Conservation (phyloP, 2,329 filamentous ascomycete genomes). For the Claviceps sp. region DNA sequence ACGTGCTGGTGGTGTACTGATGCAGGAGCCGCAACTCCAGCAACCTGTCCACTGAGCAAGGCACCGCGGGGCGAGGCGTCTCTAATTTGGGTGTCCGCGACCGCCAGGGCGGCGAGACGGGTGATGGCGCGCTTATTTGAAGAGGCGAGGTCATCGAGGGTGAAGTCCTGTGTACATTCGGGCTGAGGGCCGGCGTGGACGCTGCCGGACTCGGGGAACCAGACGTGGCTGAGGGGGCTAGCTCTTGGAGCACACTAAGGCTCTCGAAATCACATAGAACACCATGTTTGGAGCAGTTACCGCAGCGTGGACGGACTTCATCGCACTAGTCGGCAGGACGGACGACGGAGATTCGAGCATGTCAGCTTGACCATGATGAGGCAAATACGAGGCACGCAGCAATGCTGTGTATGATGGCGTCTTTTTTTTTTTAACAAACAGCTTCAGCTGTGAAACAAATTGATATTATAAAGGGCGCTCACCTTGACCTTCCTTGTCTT, state of each 20-base stretch:
- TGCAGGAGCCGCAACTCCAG: conserved; percentile 52
- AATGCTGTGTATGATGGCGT: background rate
- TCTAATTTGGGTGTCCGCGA: conserved; percentile 12
- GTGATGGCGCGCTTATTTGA: conserved; percentile 19
- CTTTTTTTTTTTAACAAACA: no score
- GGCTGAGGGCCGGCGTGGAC: conserved; percentile 3
- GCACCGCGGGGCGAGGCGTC: conserved; percentile 22
- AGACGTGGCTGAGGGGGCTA: conserved; percentile 23
- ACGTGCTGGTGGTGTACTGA: conserved; percentile 48
- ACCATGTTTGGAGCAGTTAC: conserved; percentile 54
- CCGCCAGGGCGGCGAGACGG: conserved; percentile 8
- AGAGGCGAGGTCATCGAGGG: conserved; percentile 17
- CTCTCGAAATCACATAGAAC: conserved; percentile 53
- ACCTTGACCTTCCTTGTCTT: conserved; percentile 61
- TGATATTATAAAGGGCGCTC: conserved; percentile 5
- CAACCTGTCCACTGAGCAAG: conserved; percentile 29
- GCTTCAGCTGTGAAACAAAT: background rate
- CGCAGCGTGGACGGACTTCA: conserved; percentile 50
- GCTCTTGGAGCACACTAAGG: conserved; percentile 31
- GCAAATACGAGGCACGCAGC: background rate
- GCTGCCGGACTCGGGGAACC: conserved; percentile 8
- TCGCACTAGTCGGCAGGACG: conserved; percentile 36
- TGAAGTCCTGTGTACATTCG: conserved; percentile 4
- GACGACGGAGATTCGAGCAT: background rate
- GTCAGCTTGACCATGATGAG: background rate